A percentile compares a stretch with the other conserved stretches of the same genome.
Conservation (phyloP, 345 rosid species). For the Brassica cretica region DNA sequence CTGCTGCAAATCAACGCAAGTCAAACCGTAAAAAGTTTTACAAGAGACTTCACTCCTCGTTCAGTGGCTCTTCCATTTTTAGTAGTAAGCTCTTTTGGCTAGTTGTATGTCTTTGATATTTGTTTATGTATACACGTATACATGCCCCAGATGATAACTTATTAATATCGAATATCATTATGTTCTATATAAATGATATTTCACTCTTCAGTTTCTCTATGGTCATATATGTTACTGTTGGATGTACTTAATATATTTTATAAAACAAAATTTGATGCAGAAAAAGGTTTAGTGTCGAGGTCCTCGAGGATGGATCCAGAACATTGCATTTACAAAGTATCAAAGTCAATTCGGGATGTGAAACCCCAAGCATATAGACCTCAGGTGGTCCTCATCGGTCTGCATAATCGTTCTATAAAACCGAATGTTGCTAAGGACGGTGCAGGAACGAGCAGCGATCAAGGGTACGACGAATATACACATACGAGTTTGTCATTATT, state of each 20-base stretch:
- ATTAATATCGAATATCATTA: too few species aligned
- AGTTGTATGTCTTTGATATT: neutral
- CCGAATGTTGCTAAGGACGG: neutral
- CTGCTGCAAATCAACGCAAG: neutral
- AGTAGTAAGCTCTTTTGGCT: neutral
- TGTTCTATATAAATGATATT: neutral
- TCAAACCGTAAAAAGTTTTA: neutral
- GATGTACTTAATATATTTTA: neutral
- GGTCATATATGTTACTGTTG: neutral
- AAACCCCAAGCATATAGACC: conserved; percentile 19
- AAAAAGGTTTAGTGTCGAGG: neutral
- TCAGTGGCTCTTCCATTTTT: neutral
- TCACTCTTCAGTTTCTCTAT: neutral
- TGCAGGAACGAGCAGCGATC: neutral
- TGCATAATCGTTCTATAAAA: neutral
- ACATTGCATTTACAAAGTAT: neutral
- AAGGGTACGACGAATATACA: neutral
- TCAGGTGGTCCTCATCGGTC: conserved; percentile 12
- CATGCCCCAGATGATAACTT: neutral
- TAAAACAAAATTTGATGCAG: neutral
- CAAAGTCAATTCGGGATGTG: neutral
- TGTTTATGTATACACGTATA: too few species aligned
- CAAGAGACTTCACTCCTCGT: neutral
- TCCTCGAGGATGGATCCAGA: neutral
- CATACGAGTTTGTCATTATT: neutral